Percentiles rank a stretch among this genome's conserved stretches.
Evolutionary conservation across 1,139 yeast species (phyloP).

Genomic region (Suhomyces yuchorum): DNA sequence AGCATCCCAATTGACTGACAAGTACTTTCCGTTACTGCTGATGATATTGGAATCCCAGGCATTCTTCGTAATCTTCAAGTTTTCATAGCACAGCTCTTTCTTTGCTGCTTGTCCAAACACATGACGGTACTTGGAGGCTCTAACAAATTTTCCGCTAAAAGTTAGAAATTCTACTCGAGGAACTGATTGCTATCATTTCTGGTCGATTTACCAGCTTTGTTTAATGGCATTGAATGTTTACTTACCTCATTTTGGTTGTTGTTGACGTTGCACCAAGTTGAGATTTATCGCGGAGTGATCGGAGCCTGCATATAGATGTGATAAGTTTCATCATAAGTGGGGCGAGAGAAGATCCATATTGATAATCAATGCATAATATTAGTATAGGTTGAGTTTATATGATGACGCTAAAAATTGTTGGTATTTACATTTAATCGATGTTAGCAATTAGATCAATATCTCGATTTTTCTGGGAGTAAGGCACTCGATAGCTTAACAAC

Average conservation of each 20-base stretch:
- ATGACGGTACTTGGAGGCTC: conserved; percentile 95
- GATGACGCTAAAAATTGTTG: not conserved
- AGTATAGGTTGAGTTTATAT: not conserved
- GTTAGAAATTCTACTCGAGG: conserved; percentile 12
- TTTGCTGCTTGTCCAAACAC: conserved; percentile 92
- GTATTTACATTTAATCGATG: not conserved
- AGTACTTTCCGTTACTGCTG: conserved; percentile 74
- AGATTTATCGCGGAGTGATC: conserved; percentile 1
- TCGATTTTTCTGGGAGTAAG: too few species aligned
- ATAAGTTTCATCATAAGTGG: not conserved
- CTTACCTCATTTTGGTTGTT: conserved; percentile 10
- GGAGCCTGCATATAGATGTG: conserved; percentile 1
- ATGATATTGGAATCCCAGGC: conserved; percentile 96
- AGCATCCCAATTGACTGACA: conserved; percentile 89
- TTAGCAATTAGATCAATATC: too few species aligned
- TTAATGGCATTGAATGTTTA: not conserved
- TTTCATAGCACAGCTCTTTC: conserved; percentile 86
- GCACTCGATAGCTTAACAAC: too few species aligned
- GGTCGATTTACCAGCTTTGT: not conserved
- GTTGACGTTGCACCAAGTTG: conserved; percentile 5
- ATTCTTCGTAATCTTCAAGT: conserved; percentile 78
- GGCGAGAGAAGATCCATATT: not conserved
- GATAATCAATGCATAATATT: not conserved
- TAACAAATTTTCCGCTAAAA: conserved; percentile 82
- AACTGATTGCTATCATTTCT: not conserved